phyloP scores from a whole-genome alignment of 1,284 basidiomycete genomes.

The Sparassis latifolia region DNA sequence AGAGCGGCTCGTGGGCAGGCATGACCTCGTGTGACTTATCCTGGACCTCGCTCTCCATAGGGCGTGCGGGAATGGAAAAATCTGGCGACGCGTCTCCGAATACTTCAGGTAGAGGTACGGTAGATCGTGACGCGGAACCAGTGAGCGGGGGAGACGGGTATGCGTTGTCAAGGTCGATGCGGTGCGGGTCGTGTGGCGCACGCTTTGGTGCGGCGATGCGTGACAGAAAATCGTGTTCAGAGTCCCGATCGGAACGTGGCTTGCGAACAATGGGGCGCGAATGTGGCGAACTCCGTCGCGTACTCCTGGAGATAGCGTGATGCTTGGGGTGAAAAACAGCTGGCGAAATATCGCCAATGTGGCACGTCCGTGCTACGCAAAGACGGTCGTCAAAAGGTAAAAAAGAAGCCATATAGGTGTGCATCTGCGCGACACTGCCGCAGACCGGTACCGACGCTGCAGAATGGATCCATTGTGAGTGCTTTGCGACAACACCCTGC shows the following conservation, averaged over 20 bases:
- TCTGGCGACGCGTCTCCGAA: constrained; percentile 4
- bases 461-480: constrained; percentile 1
- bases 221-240: neutral
- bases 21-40: constrained; percentile 17
- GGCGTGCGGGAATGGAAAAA: constrained; percentile 2
- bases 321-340: constrained; percentile 1
- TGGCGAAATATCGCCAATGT: constrained; percentile 4
- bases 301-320: constrained; percentile 2
- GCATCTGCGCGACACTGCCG: constrained; percentile 17
- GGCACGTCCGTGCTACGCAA: constrained; percentile 8
- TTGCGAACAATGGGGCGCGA: constrained; percentile 8
- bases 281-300: constrained; percentile 12
- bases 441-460: constrained; percentile 13
- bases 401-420: constrained; percentile 16
- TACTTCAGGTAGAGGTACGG: constrained; percentile 17
- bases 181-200: constrained; percentile 13
- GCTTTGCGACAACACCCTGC: neutral
- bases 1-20: constrained; percentile 13
- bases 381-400: constrained; percentile 10
- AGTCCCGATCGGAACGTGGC: neutral
- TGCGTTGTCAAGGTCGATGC: constrained; percentile 5
- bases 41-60: constrained; percentile 6
- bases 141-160: constrained; percentile 22
- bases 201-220: constrained; percentile 5
- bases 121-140: constrained; percentile 16